These are phyloP conservation scores for Viola odorata DNA, from an alignment of 345 rosid genomes.

Conservation along the genomic window DNA sequence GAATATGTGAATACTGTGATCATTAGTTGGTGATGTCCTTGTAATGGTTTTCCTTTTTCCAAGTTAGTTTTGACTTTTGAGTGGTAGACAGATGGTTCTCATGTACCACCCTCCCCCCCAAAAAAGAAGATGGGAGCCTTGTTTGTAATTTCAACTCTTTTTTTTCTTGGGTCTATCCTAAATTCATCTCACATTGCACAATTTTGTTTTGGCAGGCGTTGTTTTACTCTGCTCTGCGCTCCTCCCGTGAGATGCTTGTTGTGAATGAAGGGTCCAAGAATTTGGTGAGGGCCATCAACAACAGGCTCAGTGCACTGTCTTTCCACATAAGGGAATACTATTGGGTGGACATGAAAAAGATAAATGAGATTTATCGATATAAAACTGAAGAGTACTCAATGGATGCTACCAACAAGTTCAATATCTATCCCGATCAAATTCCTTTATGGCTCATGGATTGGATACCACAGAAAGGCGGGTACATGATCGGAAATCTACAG, in stretches of 20 bases:
- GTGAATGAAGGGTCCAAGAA: constrained; percentile 29
- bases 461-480: constrained; percentile 30
- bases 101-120: no score
- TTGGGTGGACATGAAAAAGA: constrained; percentile 32
- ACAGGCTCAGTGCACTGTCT: constrained; percentile 30
- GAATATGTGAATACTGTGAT: background rate
- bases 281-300: constrained; percentile 30
- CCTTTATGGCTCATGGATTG: constrained; percentile 33
- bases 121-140: no score
- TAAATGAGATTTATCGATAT: constrained; percentile 31
- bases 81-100: no score
- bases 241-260: constrained; percentile 25
- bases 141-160: background rate
- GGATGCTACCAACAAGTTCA: constrained; percentile 31
- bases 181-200: background rate
- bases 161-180: background rate
- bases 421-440: constrained; percentile 32
- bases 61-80: background rate
- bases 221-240: constrained; percentile 27
- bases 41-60: background rate
- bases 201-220: constrained; percentile 18
- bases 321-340: constrained; percentile 34
- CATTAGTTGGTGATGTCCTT: background rate
- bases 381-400: constrained; percentile 30
- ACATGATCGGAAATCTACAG: constrained; percentile 28